phyloP scores from a whole-genome alignment of 1,139 yeast genomes.

The Ogataea hybrid region DNA sequence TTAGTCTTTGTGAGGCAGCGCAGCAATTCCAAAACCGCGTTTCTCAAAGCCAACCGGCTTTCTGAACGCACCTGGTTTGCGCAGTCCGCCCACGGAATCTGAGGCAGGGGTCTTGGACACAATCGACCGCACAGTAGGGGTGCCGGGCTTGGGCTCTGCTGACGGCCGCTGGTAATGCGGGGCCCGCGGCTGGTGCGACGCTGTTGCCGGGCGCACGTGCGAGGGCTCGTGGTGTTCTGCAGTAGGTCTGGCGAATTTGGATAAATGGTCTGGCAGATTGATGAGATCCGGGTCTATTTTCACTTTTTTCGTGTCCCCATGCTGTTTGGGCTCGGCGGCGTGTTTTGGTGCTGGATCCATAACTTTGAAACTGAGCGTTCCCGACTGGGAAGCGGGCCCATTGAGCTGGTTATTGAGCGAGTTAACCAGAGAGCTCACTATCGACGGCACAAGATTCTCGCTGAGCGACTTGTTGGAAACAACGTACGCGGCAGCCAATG shows the following conservation, averaged over 20 bases:
- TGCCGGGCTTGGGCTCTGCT: conserved; percentile 15
- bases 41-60: conserved; percentile 31
- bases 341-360: conserved; percentile 4
- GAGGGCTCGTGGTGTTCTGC: background rate
- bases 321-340: conserved; percentile 18
- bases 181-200: conserved; percentile 7
- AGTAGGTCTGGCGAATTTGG: conserved; percentile 8
- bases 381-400: conserved; percentile 3
- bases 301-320: conserved; percentile 5
- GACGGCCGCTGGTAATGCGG: conserved; percentile 43
- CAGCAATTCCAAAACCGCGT: conserved; percentile 25
- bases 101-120: conserved; percentile 18
- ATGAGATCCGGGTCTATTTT: conserved; percentile 8
- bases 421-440: conserved; percentile 24
- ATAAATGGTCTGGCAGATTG: conserved; percentile 7
- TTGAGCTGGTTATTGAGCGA: conserved; percentile 22
- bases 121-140: conserved; percentile 20
- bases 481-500: conserved; percentile 38
- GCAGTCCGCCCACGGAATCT: conserved; percentile 33
- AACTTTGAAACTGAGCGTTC: conserved; percentile 3
- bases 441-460: conserved; percentile 18
- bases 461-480: conserved; percentile 23
- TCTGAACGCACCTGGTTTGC: conserved; percentile 55
- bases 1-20: conserved; percentile 15
- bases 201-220: background rate